These are phyloP conservation scores for Sonneratia alba DNA, from an alignment of 345 rosid genomes.

Conservation along the genomic window DNA sequence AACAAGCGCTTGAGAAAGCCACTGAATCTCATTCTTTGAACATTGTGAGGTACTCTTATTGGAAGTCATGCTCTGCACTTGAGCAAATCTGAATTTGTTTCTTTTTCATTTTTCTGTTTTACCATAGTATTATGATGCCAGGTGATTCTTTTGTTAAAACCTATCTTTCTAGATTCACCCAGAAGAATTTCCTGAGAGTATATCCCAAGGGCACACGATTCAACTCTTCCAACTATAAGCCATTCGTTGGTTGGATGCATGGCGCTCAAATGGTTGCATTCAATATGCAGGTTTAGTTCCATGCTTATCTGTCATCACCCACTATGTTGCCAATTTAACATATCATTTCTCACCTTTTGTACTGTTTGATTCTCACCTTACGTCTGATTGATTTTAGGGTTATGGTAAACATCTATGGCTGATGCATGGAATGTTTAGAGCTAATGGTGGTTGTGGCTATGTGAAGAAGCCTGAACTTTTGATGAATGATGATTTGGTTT, in stretches of 20 bases:
- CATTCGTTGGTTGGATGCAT: conserved; percentile 73
- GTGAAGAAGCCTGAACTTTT: conserved; percentile 69
- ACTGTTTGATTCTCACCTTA: not conserved
- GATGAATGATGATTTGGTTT: conserved; percentile 26
- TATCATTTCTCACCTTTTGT: not conserved
- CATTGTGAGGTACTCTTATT: conserved; percentile 32
- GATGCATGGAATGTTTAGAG: conserved; percentile 89
- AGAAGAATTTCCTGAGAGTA: conserved; percentile 58
- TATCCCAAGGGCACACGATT: conserved; percentile 73
- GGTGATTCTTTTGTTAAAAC: not conserved
- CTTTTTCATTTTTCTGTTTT: not conserved
- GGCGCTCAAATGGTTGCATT: conserved; percentile 99
- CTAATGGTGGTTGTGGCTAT: conserved; percentile 79
- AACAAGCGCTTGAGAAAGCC: conserved; percentile 55
- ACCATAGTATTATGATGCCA: not conserved
- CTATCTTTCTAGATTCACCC: conserved; percentile 50
- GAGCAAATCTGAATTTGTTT: not conserved
- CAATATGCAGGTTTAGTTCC: conserved; percentile 74
- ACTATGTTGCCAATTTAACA: not conserved
- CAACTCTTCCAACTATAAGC: conserved; percentile 75
- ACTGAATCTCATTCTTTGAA: conserved; percentile 28
- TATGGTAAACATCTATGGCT: conserved; percentile 56
- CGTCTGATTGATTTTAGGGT: conserved; percentile 30
- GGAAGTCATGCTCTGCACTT: not conserved
- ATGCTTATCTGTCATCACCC: not conserved